These are phyloP conservation scores for Coelastrella sp. DNA, from an alignment of 139 green algal genomes.

Conservation along the genomic window DNA sequence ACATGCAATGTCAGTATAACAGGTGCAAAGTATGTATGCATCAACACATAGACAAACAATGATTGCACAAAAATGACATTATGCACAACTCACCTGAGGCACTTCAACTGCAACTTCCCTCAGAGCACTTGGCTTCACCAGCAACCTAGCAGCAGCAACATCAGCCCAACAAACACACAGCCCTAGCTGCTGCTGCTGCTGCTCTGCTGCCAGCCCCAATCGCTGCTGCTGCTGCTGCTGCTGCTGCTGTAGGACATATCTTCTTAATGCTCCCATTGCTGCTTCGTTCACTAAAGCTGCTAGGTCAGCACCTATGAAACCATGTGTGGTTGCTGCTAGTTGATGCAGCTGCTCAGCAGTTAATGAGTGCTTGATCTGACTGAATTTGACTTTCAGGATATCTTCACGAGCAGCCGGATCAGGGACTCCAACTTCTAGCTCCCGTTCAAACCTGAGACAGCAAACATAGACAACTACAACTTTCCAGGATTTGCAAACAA, in stretches of 20 bases:
- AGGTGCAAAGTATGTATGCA: too few relatives aligned
- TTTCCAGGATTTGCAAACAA: too few relatives aligned
- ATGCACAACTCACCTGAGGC: slow-evolving; percentile 58
- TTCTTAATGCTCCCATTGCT: slow-evolving; percentile 68
- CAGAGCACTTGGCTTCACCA: slow-evolving; percentile 68
- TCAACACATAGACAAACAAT: neutral
- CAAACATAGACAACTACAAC: neutral
- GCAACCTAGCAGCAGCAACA: slow-evolving; percentile 54
- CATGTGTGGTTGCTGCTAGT: slow-evolving; percentile 74
- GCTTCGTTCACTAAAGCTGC: slow-evolving; percentile 82
- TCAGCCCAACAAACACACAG: slow-evolving; percentile 56
- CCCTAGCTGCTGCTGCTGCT: neutral
- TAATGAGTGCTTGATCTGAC: slow-evolving; percentile 56
- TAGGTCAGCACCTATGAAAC: slow-evolving; percentile 89
- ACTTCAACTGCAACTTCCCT: slow-evolving; percentile 72
- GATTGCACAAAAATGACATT: too few relatives aligned
- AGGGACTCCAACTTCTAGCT: slow-evolving; percentile 91
- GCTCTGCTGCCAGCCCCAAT: slow-evolving; percentile 16
- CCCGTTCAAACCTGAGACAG: slow-evolving; percentile 86
- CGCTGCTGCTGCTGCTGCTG: slow-evolving; percentile 8
- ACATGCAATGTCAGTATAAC: too few relatives aligned
- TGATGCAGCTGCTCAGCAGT: slow-evolving; percentile 63
- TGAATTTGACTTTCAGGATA: slow-evolving; percentile 81
- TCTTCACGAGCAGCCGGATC: slow-evolving; percentile 65
- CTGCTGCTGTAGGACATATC: slow-evolving; percentile 26